Conservation (phyloP, 352 stramenopile genomes). For the Phytopythium helicoides region DNA sequence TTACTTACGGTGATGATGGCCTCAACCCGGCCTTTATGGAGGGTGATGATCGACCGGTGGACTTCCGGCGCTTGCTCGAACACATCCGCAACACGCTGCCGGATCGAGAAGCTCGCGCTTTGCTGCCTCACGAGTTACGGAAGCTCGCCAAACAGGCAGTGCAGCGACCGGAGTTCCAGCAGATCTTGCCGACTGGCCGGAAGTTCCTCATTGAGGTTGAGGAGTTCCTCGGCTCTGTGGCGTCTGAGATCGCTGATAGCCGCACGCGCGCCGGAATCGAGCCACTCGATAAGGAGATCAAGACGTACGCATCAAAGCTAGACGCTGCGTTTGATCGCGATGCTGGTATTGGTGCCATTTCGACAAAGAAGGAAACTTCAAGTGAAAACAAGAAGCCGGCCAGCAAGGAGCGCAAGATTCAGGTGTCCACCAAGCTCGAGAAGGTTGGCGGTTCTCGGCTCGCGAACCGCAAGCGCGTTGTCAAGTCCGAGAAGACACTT, state of each 20-base stretch:
- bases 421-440: constrained; percentile 60
- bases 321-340: constrained; percentile 61
- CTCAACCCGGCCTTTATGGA: constrained; percentile 98
- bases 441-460: constrained; percentile 41
- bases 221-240: constrained; percentile 74
- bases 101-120: constrained; percentile 55
- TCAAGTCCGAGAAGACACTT: constrained; percentile 42
- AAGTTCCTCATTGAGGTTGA: constrained; percentile 91
- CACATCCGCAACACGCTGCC: constrained; percentile 86
- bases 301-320: constrained; percentile 64
- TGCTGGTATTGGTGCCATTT: constrained; percentile 3
- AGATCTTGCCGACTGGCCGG: constrained; percentile 83
- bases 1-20: constrained; percentile 99
- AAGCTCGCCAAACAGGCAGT: constrained; percentile 84
- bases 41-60: constrained; percentile 92
- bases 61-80: constrained; percentile 94
- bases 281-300: constrained; percentile 57
- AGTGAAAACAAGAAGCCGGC: constrained; percentile 11
- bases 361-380: constrained; percentile 14
- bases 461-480: constrained; percentile 39
- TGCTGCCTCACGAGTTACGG: constrained; percentile 85
- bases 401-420: constrained; percentile 48
- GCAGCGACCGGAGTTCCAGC: constrained; percentile 72
- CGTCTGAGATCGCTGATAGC: constrained; percentile 54
- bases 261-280: constrained; percentile 57